These are phyloP conservation scores for Xylariales sp. DNA, from an alignment of 2,329 filamentous ascomycete species.

Conservation along the genomic window DNA sequence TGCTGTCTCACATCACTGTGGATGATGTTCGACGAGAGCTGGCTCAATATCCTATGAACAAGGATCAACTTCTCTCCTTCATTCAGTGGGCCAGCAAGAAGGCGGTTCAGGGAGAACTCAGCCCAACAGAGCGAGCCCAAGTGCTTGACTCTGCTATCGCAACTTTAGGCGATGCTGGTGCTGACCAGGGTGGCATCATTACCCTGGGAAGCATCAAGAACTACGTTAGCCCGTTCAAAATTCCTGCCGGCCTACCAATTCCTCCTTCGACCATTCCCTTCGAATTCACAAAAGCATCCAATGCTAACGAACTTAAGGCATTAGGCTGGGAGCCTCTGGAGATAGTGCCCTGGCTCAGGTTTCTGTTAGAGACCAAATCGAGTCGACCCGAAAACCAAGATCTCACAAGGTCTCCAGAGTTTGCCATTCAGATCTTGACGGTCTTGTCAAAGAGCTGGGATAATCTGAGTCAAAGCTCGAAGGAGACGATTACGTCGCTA, in stretches of 20 bases:
- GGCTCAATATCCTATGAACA: constrained; percentile 73
- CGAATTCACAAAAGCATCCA: constrained; percentile 70
- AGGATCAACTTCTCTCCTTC: constrained; percentile 75
- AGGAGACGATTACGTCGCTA: constrained; percentile 58
- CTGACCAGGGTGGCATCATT: constrained; percentile 65
- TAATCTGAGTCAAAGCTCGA: constrained; percentile 61
- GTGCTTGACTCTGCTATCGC: constrained; percentile 79
- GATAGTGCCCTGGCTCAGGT: constrained; percentile 79
- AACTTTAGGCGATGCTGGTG: constrained; percentile 54
- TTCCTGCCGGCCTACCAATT: constrained; percentile 75
- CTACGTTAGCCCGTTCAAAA: constrained; percentile 72
- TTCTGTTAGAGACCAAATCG: constrained; percentile 65
- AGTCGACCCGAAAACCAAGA: constrained; percentile 59
- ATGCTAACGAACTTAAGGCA: constrained; percentile 63
- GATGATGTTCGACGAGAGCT: constrained; percentile 81
- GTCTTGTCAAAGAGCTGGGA: constrained; percentile 91
- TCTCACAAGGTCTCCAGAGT: constrained; percentile 65
- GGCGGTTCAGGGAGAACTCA: constrained; percentile 66
- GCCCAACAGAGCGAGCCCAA: constrained; percentile 59
- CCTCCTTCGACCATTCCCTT: constrained; percentile 81
- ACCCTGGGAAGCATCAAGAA: constrained; percentile 69
- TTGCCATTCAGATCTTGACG: constrained; percentile 71
- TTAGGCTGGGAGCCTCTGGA: constrained; percentile 85
- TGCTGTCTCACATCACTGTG: constrained; percentile 83
- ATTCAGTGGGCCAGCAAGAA: constrained; percentile 78